Evolutionary conservation across 78 protist species (phyloP), one percentile per base, ranked within the genome.

Genomic region (Bigelowiella natans): DNA sequence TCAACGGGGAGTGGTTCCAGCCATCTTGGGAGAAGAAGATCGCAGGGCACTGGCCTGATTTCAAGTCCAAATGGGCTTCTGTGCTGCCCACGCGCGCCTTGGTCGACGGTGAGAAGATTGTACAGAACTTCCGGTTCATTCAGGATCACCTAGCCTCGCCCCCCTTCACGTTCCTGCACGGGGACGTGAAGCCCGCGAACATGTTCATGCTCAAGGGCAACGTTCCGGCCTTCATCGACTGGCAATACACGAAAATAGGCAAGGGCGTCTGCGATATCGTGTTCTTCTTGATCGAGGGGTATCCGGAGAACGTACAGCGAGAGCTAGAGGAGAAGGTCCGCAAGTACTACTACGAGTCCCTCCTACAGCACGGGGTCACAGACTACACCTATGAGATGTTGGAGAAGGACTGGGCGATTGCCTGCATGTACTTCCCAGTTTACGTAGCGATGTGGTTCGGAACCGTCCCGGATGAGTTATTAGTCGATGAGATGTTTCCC

Each of bases 211-310:
- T 85, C 18, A 51, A 51, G 18, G 73, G 73, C 3, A 18, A 83
- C 38, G 11, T 29, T n/a, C 88, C 88, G 40, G 88, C 88, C 31
- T 85, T 85, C 37, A 85, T 85, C 88, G 88, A 85, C 37, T 85
- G 88, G 88, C 88, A 85, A 36, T 85, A 85, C 88, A 85, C 88
- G 26, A 36, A 31, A 36, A 36, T 85, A 31, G 88, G 88, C 3
- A 85, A 85, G 37, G 88, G 88, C 2, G 30, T 31, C 31, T 2
- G 1, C 11, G 37, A 34, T 39, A 1, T 34, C 73, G 18, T 51
- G 73, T 51, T 7, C 18, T 26, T 51, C 34, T 51, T 26, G 7
- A 51, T 51, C 7, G 7, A 51, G 7, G 18, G 7, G 18, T 51
- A 51, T 51, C 7, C 18, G 18, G 7, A 51, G 34, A 26, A 51